Evolutionary conservation across 305 asterid species (phyloP), one percentile per base, ranked within the genome.

Genomic region (Striga hermonthica): DNA sequence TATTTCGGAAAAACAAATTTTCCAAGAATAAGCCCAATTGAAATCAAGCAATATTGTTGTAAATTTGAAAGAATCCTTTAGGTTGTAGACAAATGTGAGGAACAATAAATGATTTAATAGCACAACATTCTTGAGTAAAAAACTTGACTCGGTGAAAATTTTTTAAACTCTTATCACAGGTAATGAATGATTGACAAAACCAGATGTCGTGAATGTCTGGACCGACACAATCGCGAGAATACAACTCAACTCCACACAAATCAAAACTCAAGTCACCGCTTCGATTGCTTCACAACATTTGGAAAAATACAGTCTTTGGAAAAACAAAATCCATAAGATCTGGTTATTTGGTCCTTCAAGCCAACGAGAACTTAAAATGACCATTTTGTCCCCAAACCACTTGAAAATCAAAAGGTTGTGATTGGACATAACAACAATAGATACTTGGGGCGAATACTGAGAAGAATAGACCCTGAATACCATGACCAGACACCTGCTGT

Each of bases 241-340:
- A 22, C 31, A 22, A 69, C 66, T 28, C 45, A 63, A 64, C 75
- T 52, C 28, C 44, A 50, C 34, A 49, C 28, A 28, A 59, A 68
- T 9, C 62, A 52, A 57, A 53, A 54, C 50, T 53, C 34, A 6
- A 13, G 56, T 34, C 64, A 68, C 57, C 47, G 80, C 65, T 74
- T 14, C 58, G 48, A 64, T 71, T 36, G 67, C 75, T 56, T 59
- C 73, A 67, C 65, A 74, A 71, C 61, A 64, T 63, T 37, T 62
- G 57, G 43, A 54, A 60, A 52, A 75, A 36, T 37, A 39, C 54
- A 31, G 61, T 40, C 62, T 55, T 64, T 61, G 38, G 22, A 13
- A 53, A 65, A 53, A 65, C 63, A 41, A 40, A 63, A 50, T 67
- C 66, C 62, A 68, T 28, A 57, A 9, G 59, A 57, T 31, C 45